Evolutionary conservation across 176 grass and related monocot genomes (phyloP).

Genomic region (Oryza longistaminata): DNA sequence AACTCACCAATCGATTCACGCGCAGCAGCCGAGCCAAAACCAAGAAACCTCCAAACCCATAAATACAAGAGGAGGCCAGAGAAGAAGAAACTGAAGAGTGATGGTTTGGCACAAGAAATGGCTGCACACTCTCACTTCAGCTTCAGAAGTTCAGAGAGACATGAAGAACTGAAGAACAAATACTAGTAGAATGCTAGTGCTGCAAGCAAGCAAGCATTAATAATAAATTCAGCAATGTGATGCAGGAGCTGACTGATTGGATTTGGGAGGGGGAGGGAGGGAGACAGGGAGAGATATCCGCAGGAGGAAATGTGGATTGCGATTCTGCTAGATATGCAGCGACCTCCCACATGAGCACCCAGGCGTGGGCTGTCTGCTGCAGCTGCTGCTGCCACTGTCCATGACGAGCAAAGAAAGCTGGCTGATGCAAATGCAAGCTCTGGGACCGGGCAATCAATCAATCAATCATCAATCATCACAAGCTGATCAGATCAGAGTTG

Average conservation of each 20-base stretch:
- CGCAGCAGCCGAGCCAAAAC: not conserved
- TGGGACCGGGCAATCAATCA: not conserved
- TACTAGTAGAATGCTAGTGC: not conserved
- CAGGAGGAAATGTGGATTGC: not conserved
- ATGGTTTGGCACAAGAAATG: no score
- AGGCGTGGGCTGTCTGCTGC: not conserved
- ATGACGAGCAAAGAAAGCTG: slow-evolving; percentile 1
- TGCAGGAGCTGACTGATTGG: not conserved
- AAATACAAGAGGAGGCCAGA: not conserved
- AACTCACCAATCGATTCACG: slow-evolving; percentile 13
- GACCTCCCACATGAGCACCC: not conserved
- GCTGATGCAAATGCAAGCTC: not conserved
- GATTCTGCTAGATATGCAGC: not conserved
- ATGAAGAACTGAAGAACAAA: not conserved
- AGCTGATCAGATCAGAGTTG: not conserved
- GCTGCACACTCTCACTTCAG: no score
- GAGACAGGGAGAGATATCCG: slow-evolving; percentile 25
- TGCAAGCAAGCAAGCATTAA: not conserved
- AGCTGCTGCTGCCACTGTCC: not conserved
- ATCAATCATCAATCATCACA: not conserved
- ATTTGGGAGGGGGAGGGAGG: not conserved
- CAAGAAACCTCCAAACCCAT: not conserved
- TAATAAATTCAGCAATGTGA: slow-evolving; percentile 14
- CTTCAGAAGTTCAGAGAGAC: not conserved
- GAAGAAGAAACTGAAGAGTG: not conserved